Evolutionary conservation across 139 green algal genomes (phyloP).

Genomic region (Chlorella vulgaris): DNA sequence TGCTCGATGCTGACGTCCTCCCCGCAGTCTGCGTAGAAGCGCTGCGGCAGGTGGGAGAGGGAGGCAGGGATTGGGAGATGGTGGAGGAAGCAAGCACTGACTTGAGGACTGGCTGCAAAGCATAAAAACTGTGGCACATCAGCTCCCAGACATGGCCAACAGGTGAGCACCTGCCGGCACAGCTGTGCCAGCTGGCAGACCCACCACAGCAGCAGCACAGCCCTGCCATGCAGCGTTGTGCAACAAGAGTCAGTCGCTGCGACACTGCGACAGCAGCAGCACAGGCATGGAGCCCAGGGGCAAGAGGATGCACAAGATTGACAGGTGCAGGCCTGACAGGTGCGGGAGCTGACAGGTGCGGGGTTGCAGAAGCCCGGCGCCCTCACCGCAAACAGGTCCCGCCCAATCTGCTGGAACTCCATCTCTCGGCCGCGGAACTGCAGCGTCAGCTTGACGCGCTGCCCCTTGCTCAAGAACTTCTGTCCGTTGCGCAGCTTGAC

Average conservation of each 20-base stretch:
- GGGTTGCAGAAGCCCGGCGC: background rate
- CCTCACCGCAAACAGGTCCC: slow-evolving; percentile 64
- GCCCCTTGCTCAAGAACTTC: slow-evolving; percentile 76
- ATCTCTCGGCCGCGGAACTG: slow-evolving; percentile 82
- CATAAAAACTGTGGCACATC: background rate
- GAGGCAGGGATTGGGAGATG: background rate
- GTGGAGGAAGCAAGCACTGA: too few relatives aligned
- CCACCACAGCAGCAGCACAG: too few relatives aligned
- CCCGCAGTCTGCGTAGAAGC: slow-evolving; percentile 44
- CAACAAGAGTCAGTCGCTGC: too few relatives aligned
- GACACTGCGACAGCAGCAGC: too few relatives aligned
- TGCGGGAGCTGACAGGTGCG: too few relatives aligned
- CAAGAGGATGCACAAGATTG: too few relatives aligned
- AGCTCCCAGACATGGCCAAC: background rate
- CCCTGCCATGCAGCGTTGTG: too few relatives aligned
- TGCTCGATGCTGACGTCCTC: slow-evolving; percentile 23
- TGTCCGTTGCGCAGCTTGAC: slow-evolving; percentile 67
- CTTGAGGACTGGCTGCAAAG: too few relatives aligned
- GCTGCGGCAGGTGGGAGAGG: background rate
- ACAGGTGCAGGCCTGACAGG: too few relatives aligned
- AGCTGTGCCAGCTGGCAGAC: too few relatives aligned
- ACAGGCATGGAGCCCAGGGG: too few relatives aligned
- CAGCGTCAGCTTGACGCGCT: slow-evolving; percentile 79
- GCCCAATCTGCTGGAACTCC: slow-evolving; percentile 65
- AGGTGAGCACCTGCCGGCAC: too few relatives aligned